Base-by-base conservation (phyloP, 164 flowering plant species). In the Pachysandra terminalis region DNA sequence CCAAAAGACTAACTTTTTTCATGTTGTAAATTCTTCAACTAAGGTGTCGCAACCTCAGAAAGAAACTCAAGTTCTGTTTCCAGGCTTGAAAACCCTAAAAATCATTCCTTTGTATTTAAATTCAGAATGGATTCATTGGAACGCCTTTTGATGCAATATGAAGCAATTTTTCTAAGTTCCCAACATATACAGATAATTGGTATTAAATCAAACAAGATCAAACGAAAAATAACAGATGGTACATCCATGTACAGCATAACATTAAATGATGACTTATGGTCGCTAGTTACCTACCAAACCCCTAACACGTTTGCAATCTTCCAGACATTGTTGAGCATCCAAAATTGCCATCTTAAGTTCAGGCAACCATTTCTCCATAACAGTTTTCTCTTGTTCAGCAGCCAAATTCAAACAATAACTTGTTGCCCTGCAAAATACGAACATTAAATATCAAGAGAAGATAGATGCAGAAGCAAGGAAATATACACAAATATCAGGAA, bases 261-360 rank as follows among this genome's bases (percentile, higher is more conserved):
- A 15, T 10, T 45, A 45, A 45, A 45, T 45, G 17, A 10, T 19
- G 23, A 1, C 64, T 66, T 51, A 61, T 21, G 25, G 53, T 16
- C 25, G 68, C 67, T n/a, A n/a, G n/a, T n/a, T 65, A 82, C 99
- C 85, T 53, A 93, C 99, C 98, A 96, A 82, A 56, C 97, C 95
- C 74, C 84, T 75, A 15, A 88, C 95, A 64, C 87, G 84, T 75
- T 80, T 84, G 88, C 98, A 96, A 65, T 96, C 92, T 61, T 91
- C 96, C 74, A 91, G 75, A 81, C 87, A 79, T 62, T 84, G 85
- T 35, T 93, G 90, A 75, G 96, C 95, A 83, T 80, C 80, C 70
- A 78, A 67, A 71, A 84, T 81, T 55, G 89, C 87, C 74, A 71
- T 76, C 68, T 75, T 86, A 16, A 93, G 90, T 67, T 91, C 96